These are phyloP conservation scores for Nicotiana noctiflora DNA, from an alignment of 257 asterid genomes.

Conservation along the genomic window DNA sequence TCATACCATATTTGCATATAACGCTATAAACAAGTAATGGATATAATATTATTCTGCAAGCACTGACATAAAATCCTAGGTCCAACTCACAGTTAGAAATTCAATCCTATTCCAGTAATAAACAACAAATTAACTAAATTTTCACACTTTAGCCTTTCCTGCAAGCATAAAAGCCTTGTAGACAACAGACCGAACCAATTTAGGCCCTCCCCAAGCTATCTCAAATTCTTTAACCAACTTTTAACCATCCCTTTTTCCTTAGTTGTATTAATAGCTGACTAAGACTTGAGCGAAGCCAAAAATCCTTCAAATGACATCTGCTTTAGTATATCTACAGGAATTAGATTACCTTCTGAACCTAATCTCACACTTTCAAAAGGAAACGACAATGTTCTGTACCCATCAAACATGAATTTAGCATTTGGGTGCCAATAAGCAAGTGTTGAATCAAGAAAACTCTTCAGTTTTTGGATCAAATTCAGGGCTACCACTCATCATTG, in stretches of 20 bases:
- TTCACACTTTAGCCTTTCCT: not conserved
- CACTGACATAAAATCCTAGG: not conserved
- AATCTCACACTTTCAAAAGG: conserved; percentile 18
- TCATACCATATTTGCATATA: not conserved
- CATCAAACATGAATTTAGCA: not conserved
- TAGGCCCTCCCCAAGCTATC: conserved; percentile 15
- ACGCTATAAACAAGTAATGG: not conserved
- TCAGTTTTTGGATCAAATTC: not conserved
- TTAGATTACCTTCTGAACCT: conserved; percentile 16
- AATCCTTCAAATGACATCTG: conserved; percentile 20
- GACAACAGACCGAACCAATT: conserved; percentile 9
- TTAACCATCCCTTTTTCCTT: conserved; percentile 17
- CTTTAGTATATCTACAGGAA: conserved; percentile 12
- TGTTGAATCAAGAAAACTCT: not conserved
- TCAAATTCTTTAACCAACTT: conserved; percentile 12
- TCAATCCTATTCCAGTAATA: not conserved
- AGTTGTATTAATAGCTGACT: conserved; percentile 9
- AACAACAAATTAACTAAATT: not conserved
- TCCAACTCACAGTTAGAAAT: not conserved
- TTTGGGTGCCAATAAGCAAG: conserved; percentile 14
- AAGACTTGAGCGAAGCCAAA: conserved; percentile 12
- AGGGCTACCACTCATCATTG: not conserved
- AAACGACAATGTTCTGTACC: conserved; percentile 12
- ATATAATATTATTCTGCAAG: not conserved
- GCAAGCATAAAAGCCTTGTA: conserved; percentile 17